These are phyloP conservation scores for Chrysanthemum lavandulifolium DNA, from an alignment of 129 eudicot genomes.

Conservation along the genomic window DNA sequence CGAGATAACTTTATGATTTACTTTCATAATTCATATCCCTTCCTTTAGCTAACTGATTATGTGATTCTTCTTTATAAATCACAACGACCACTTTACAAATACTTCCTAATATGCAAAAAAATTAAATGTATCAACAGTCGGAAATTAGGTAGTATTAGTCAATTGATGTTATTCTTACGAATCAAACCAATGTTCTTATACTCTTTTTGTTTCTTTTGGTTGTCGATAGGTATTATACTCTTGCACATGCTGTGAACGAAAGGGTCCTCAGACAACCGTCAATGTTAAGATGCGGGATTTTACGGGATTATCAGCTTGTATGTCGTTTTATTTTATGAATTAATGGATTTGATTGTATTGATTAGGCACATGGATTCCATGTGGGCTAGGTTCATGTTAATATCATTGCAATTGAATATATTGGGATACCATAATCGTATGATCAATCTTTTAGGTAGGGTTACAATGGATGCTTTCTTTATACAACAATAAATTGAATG, in stretches of 20 bases:
- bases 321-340: constrained; percentile 33
- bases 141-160: no score
- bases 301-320: constrained; percentile 98
- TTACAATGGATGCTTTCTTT: constrained; percentile 99
- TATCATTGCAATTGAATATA: constrained; percentile 2
- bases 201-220: constrained; percentile 21
- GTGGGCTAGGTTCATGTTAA: constrained; percentile 12
- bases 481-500: constrained; percentile 90
- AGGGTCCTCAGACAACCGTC: constrained; percentile 91
- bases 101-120: no score
- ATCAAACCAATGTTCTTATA: neutral
- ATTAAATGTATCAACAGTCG: no score
- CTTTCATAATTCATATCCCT: no score
- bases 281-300: constrained; percentile 81
- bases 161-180: neutral
- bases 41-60: no score
- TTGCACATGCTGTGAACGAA: constrained; percentile 98
- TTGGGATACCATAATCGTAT: neutral
- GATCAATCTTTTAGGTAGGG: constrained; percentile 65
- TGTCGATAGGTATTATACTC: constrained; percentile 73
- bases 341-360: neutral
- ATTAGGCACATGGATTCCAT: neutral
- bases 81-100: no score
- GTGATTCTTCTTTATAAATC: no score
- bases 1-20: no score